Base-by-base conservation (phyloP, 768 basidiomycete genomes). In the Termitomyces sp. region DNA sequence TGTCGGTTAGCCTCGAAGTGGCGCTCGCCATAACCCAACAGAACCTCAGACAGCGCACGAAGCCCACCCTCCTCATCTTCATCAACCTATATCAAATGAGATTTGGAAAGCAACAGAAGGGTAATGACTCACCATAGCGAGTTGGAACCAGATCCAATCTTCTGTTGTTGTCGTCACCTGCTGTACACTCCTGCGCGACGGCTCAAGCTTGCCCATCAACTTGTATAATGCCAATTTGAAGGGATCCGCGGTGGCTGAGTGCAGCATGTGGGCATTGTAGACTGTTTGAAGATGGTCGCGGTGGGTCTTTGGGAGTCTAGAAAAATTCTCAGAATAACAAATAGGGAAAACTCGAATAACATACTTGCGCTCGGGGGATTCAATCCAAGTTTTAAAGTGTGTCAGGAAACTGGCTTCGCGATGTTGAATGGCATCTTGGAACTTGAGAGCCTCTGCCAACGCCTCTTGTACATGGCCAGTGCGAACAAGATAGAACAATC, bases 71-170 rank as follows among this genome's bases (percentile, higher is more conserved):
- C 84, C 60, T 91, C 89, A 29, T 91, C 88, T 64, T 92, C 90
- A 56, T 92, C 89, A 20, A 89, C 80, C 87, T 89, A 57, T 49
- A 53, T 5, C 45, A 32, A 63, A 15, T 47, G 22, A 44, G 33
- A 27, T 39, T 29, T 16, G 11, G 33, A 2, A 42, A 29, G 12
- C 7, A 32, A 22, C 4, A 12, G 29, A 29, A 9, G 5, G 29
- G 31, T 5, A 2, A 29, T 5, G 7, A 59, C 73, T 29, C 45
- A 85, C 90, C 83, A 98, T 89, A 1, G 87, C 80, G 13, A 98
- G 79, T 72, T 99, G 95, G 76, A 95, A 87, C 96, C 96, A 99
- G 33, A 98, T 76, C 96, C 96, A 99, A 69, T 99, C 97, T 67
- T 98, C 97, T 2, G 92, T 94, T 1, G 94, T 95, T 10, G 82